Conservation (phyloP, 805 yeast genomes). For the Kurtzmaniella cleridarum region DNA sequence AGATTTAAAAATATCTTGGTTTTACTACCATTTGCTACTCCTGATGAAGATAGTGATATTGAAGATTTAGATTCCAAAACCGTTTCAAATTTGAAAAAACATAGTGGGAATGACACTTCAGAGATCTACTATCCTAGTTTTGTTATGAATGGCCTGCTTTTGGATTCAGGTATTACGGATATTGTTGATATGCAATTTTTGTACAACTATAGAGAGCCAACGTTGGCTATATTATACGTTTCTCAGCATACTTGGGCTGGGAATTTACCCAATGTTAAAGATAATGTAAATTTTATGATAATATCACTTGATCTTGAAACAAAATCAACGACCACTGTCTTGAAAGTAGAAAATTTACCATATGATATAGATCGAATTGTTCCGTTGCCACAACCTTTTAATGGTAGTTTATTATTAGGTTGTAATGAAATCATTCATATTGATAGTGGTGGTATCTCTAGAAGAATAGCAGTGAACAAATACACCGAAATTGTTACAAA, state of each 20-base stretch:
- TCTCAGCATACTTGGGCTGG: conserved; percentile 73
- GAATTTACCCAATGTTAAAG: conserved; percentile 52
- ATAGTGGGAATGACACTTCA: conserved; percentile 2
- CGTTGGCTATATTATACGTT: conserved; percentile 63
- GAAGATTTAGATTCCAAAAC: conserved; percentile 7
- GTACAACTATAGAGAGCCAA: conserved; percentile 74
- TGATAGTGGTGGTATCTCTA: conserved; percentile 68
- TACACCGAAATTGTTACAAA: conserved; percentile 38
- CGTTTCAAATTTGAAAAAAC: background rate
- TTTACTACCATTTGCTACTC: conserved; percentile 57
- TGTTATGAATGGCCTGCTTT: conserved; percentile 48
- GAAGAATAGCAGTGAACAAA: conserved; percentile 59
- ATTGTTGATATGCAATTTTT: conserved; percentile 71
- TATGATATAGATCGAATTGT: conserved; percentile 64
- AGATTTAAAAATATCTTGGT: conserved; percentile 66
- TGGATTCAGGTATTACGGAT: conserved; percentile 55
- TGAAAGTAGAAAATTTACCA: conserved; percentile 61
- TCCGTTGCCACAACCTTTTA: conserved; percentile 60
- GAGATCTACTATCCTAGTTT: conserved; percentile 49
- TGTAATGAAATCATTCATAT: conserved; percentile 73
- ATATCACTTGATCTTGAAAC: conserved; percentile 61
- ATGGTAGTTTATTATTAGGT: conserved; percentile 68
- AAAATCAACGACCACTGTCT: conserved; percentile 59
- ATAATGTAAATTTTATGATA: conserved; percentile 56
- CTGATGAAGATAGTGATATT: conserved; percentile 33